These are phyloP conservation scores for Pulveroboletus frians DNA, from an alignment of 768 basidiomycete species.

Conservation along the genomic window DNA sequence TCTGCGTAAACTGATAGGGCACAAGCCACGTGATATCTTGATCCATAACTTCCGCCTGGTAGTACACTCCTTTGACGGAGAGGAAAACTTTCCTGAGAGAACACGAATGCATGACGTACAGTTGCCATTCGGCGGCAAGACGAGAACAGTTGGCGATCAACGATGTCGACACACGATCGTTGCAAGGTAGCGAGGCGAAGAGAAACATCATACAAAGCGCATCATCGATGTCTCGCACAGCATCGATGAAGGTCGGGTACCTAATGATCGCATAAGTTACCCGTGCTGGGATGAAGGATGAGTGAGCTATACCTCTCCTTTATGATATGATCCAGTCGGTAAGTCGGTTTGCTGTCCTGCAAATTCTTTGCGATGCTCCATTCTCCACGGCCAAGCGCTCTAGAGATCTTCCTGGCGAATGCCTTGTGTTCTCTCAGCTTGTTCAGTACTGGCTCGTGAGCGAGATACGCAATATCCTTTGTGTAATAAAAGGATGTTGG, in stretches of 20 bases:
- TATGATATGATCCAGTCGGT: constrained; percentile 90
- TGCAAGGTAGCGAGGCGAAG: constrained; percentile 89
- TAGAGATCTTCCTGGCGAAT: constrained; percentile 93
- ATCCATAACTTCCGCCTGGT: constrained; percentile 92
- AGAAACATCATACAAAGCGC: constrained; percentile 93
- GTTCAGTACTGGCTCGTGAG: constrained; percentile 91
- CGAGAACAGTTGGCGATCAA: constrained; percentile 88
- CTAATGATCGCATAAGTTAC: constrained; percentile 37
- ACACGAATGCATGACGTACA: constrained; percentile 86
- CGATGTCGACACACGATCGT: constrained; percentile 70
- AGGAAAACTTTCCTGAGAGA: constrained; percentile 88
- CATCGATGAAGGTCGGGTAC: constrained; percentile 96
- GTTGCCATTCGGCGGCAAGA: constrained; percentile 92
- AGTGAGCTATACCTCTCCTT: constrained; percentile 75
- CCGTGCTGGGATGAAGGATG: neutral
- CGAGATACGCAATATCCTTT: constrained; percentile 95
- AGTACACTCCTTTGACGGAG: constrained; percentile 97
- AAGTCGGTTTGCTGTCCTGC: constrained; percentile 89
- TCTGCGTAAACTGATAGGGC: constrained; percentile 96
- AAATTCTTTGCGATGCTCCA: constrained; percentile 93
- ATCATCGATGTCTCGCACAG: constrained; percentile 94
- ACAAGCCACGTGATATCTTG: constrained; percentile 94
- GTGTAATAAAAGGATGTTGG: constrained; percentile 98
- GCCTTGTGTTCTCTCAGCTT: constrained; percentile 97
- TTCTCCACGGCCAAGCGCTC: constrained; percentile 90